Base-by-base conservation (phyloP, 1,284 basidiomycete species). In the Amylostereum areolatum region DNA sequence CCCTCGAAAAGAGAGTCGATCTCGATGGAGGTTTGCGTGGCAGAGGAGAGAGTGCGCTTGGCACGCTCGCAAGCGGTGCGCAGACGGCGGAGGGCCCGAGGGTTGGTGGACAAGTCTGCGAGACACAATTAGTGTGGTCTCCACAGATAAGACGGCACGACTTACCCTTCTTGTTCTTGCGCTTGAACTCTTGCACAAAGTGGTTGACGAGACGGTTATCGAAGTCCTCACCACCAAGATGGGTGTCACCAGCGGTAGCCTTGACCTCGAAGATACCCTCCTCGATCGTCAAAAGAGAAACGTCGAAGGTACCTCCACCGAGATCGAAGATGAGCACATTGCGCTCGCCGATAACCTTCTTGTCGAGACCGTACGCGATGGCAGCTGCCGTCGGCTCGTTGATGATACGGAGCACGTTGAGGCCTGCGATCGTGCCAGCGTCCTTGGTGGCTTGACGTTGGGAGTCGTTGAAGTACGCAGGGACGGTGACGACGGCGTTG, bases 201-300 rank as follows among this genome's bases (percentile, higher is more conserved):
- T 97, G 92, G 74, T 95, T 94, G 68, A 98, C 92, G 60, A 98
- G 89, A 60, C 90, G 85, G 81, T 98, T 98, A 73, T 98, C 96
- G 63, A 98, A 99, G 74, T 98, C 95, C 74, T 98, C 95, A 77
- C 96, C 95, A 75, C 95, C 95, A 69, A 98, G 80, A 72, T 98
- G 95, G 55, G 95, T 99, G 76, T 98, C 96, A 83, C 95, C 96
- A 55, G 96, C 95, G 56, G 95, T 98, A 55, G 96, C 93, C 79
- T 97, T 96, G 71, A 98, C 95, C 72, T 97, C 95, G 75, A 98
- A 99, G 72, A 99, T 94, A 71, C 94, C 95, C 73, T 97, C 95
- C 71, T 97, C 93, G 56, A 98, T 97, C 55, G 94, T 95, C 59
- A 99, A 74, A 55, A 99, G 90, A 33, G 95, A 98, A 32, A 98